Conservation (phyloP, 768 basidiomycete genomes). For the Gyrodon lividus region DNA sequence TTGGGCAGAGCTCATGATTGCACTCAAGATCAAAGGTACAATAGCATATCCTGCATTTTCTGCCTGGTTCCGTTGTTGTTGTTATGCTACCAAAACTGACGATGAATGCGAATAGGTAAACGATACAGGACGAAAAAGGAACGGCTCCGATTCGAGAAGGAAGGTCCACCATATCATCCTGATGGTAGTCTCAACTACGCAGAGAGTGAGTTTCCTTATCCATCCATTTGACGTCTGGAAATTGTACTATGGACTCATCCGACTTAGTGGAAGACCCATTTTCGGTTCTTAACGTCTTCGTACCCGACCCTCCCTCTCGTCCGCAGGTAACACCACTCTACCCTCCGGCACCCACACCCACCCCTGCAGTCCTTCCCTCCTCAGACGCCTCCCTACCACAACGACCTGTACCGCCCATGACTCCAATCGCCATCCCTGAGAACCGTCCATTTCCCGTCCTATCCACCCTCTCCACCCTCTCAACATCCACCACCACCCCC, state of each 20-base stretch:
- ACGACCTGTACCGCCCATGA: constrained; percentile 21
- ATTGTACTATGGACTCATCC: not conserved
- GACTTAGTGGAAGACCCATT: constrained; percentile 76
- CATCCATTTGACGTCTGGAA: not conserved
- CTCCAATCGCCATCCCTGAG: constrained; percentile 28
- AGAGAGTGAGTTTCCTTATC: constrained; percentile 48
- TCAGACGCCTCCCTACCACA: constrained; percentile 4
- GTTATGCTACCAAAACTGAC: not conserved
- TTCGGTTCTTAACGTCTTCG: constrained; percentile 59
- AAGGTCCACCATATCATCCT: constrained; percentile 64
- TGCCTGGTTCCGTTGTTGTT: not conserved
- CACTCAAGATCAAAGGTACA: constrained; percentile 72
- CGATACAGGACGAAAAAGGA: constrained; percentile 82
- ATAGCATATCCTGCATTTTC: not conserved
- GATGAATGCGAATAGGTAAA: constrained; percentile 47
- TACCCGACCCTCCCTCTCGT: constrained; percentile 54
- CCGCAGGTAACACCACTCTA: constrained; percentile 61
- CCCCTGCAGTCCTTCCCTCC: constrained; percentile 2
- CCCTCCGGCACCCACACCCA: constrained; percentile 36
- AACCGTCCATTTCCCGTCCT: constrained; percentile 13
- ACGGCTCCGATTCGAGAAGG: constrained; percentile 70
- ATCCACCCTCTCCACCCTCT: constrained; percentile 13
- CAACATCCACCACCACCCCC: not conserved
- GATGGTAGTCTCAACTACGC: constrained; percentile 81
- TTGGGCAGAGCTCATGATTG: constrained; percentile 71